Percentiles rank a stretch among this genome's conserved stretches.
These are phyloP conservation scores for Colletotrichum sp. DNA, from an alignment of 2,329 filamentous ascomycete genomes.

Conservation along the genomic window DNA sequence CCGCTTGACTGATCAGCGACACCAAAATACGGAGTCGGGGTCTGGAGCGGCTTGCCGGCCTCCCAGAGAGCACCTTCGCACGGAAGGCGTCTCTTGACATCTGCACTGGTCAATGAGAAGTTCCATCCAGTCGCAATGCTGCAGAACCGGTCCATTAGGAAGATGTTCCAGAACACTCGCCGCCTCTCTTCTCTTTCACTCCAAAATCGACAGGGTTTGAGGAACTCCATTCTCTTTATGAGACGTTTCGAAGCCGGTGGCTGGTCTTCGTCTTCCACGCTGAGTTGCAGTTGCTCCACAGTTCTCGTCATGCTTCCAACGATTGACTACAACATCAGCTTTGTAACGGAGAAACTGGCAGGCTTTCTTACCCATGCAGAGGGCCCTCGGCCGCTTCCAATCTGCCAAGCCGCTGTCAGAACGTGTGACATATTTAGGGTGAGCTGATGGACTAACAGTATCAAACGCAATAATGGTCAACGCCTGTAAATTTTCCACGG, in stretches of 20 bases:
- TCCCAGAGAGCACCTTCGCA: slow-evolving; percentile 44
- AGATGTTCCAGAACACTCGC: slow-evolving; percentile 46
- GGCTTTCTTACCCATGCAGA: slow-evolving; percentile 32
- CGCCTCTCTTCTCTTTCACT: slow-evolving; percentile 41
- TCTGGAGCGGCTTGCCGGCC: slow-evolving; percentile 35
- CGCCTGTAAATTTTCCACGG: slow-evolving; percentile 37
- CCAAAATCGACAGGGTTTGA: slow-evolving; percentile 35
- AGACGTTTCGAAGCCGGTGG: slow-evolving; percentile 28
- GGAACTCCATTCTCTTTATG: slow-evolving; percentile 39
- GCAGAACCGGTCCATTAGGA: slow-evolving; percentile 45
- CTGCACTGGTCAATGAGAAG: slow-evolving; percentile 37
- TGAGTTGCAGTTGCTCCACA: slow-evolving; percentile 42
- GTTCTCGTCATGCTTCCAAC: slow-evolving; percentile 42
- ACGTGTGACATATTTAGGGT: neutral
- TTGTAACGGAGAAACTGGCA: neutral
- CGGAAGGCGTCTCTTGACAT: slow-evolving; percentile 41
- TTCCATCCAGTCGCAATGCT: slow-evolving; percentile 44
- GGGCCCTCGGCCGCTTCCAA: slow-evolving; percentile 35
- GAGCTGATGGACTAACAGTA: slow-evolving; percentile 24
- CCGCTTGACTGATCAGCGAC: slow-evolving; percentile 34
- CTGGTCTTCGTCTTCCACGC: slow-evolving; percentile 36
- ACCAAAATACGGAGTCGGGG: slow-evolving; percentile 45
- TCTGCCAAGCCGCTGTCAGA: slow-evolving; percentile 22
- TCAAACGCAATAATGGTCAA: slow-evolving; percentile 40
- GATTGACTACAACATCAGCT: slow-evolving; percentile 29